Base-by-base conservation (phyloP, 805 yeast genomes). In the Wickerhamomyces queroliae region DNA sequence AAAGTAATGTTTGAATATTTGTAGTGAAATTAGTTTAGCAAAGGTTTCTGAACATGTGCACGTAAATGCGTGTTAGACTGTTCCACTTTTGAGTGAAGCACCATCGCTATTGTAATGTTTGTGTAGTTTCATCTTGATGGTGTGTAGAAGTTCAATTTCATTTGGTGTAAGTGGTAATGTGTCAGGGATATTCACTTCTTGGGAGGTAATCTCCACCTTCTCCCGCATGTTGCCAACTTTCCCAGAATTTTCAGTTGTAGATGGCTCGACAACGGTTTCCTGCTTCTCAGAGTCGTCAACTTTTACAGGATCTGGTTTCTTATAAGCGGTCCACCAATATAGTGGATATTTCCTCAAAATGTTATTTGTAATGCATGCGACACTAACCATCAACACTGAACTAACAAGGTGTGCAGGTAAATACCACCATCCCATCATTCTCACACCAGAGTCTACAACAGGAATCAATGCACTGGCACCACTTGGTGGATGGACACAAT, bases 401-500 rank as follows among this genome's bases (percentile, higher is more conserved):
- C 75, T 66, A 1, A 78, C 62, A 3, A 80, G 38, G 39, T 78
- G 81, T 0, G 62, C 67, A 0, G 83, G 80, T 22, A 80, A 49
- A 48, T 72, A 79, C 76, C 80, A 76, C 88, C 87, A 80, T 36
- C 85, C 72, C 70, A 80, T 63, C 3, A 37, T 46, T 11, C 75
- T 55, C 4, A 78, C 61, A 7, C 50, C 46, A 1, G 53, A 70
- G 38, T 77, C 80, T 0, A 72, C 50, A 2, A 69, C 58, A 0
- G 86, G 83, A 8, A 80, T 56, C 27, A 80, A 51, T 0, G 87
- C 85, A 9, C 81, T 70, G 1, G 87, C 86, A 2, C 88, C 88
- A 1, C 81, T 79, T 0, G 88, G 88, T 0, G 88, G 88, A 53
- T 81, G 87, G 1, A 78, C 73, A 42, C 79, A 71, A 44, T 76